Evolutionary conservation across 805 yeast species (phyloP).

Genomic region (Tetrapisispora pingtungensis): DNA sequence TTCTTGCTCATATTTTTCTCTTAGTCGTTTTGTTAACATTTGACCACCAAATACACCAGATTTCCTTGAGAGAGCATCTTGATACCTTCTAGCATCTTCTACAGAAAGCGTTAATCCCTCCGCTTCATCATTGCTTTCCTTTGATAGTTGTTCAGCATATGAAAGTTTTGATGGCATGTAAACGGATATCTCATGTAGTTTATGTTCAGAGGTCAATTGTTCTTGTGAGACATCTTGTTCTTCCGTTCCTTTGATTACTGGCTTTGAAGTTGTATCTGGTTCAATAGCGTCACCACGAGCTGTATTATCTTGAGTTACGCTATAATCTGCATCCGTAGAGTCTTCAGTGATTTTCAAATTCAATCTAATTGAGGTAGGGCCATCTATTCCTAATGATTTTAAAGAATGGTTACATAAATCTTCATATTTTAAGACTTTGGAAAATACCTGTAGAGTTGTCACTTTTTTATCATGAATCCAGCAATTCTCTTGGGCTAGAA

Average conservation of each 20-base stretch:
- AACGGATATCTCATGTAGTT: constrained; percentile 14
- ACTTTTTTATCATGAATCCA: constrained; percentile 6
- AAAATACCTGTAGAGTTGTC: constrained; percentile 18
- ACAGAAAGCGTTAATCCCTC: constrained; percentile 33
- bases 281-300: no score
- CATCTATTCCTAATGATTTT: constrained; percentile 12
- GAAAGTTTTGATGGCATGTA: constrained; percentile 15
- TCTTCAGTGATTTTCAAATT: neutral
- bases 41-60: constrained; percentile 33
- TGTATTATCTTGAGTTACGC: no score
- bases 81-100: constrained; percentile 46
- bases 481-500: constrained; percentile 8
- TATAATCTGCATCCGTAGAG: no score
- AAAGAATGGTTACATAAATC: constrained; percentile 11
- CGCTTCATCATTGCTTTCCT: constrained; percentile 29
- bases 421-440: constrained; percentile 9
- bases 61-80: constrained; percentile 35
- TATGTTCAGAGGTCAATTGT: neutral
- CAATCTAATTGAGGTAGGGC: constrained; percentile 8
- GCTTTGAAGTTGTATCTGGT: no score
- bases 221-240: neutral
- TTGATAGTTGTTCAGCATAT: constrained; percentile 1
- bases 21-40: constrained; percentile 34
- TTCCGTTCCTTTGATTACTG: neutral
- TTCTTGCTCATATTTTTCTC: constrained; percentile 29